Percentiles rank a stretch among this genome's conserved stretches.
Evolutionary conservation across 2,329 filamentous ascomycete species (phyloP).

Genomic region (Ophiostoma sp.): DNA sequence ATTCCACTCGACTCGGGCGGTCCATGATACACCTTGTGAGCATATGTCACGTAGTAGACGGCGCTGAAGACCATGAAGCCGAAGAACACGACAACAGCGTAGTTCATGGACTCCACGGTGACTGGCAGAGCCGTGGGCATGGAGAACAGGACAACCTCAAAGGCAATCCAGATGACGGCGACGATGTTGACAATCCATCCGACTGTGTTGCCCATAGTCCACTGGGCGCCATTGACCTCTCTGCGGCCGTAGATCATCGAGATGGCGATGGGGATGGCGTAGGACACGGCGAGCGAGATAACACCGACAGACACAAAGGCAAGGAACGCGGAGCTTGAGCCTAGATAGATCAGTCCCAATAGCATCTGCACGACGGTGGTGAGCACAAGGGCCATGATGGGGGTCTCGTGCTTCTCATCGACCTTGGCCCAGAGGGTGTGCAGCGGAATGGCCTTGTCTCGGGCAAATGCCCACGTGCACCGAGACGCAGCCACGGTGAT

Average conservation of each 20-base stretch:
- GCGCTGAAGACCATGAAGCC: slow-evolving; percentile 56
- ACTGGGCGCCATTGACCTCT: slow-evolving; percentile 37
- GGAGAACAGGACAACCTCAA: slow-evolving; percentile 69
- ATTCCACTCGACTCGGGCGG: slow-evolving; percentile 12
- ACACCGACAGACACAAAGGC: slow-evolving; percentile 36
- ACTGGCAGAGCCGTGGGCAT: slow-evolving; percentile 63
- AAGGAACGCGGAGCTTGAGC: slow-evolving; percentile 41
- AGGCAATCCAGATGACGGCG: slow-evolving; percentile 52
- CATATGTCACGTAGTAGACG: slow-evolving; percentile 59
- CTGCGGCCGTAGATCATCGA: slow-evolving; percentile 39
- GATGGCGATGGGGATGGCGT: slow-evolving; percentile 36
- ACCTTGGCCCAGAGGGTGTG: slow-evolving; percentile 37
- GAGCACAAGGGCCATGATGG: slow-evolving; percentile 31
- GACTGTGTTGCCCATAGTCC: slow-evolving; percentile 13
- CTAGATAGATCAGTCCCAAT: slow-evolving; percentile 41
- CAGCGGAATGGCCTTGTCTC: slow-evolving; percentile 40
- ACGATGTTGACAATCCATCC: slow-evolving; percentile 22
- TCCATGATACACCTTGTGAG: slow-evolving; percentile 18
- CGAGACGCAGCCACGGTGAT: slow-evolving; percentile 32
- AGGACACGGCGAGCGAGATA: slow-evolving; percentile 43
- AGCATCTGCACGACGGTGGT: slow-evolving; percentile 35
- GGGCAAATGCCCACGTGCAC: slow-evolving; percentile 27
- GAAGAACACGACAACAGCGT: slow-evolving; percentile 68
- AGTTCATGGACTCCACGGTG: slow-evolving; percentile 58
- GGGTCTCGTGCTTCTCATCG: slow-evolving; percentile 34